Evolutionary conservation across 176 grass and related monocot species (phyloP).

Genomic region (Otatea glauca): DNA sequence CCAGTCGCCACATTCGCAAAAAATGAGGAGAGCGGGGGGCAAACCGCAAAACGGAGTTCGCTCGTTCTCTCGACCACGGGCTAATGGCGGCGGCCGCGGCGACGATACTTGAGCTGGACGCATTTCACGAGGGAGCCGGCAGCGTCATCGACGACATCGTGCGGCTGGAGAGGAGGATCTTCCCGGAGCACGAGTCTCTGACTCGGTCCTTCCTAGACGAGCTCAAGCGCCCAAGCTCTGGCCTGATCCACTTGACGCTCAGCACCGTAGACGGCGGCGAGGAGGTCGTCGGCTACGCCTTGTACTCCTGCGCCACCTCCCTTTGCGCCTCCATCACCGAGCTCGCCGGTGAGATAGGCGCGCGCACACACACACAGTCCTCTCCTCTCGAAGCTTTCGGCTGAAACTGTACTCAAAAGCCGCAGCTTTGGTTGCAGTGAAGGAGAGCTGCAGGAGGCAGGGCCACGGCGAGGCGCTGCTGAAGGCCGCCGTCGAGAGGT

Average conservation of each 20-base stretch:
- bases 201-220: constrained; percentile 69
- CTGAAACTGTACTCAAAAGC: not conserved
- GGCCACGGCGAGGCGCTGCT: constrained; percentile 84
- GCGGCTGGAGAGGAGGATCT: constrained; percentile 77
- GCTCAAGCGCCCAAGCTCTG: constrained; percentile 69
- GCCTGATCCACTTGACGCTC: constrained; percentile 62
- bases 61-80: not conserved
- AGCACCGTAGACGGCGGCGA: constrained; percentile 30
- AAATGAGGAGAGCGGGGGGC: not conserved
- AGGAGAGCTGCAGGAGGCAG: constrained; percentile 78
- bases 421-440: constrained; percentile 48
- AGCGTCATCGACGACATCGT: constrained; percentile 62
- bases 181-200: constrained; percentile 97
- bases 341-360: constrained; percentile 67
- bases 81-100: constrained; percentile 36
- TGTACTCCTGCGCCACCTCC: constrained; percentile 81
- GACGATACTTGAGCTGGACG: constrained; percentile 62
- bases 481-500: constrained; percentile 66
- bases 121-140: constrained; percentile 44
- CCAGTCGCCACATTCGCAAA: not conserved
- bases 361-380: no score
- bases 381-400: not conserved
- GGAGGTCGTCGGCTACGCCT: constrained; percentile 68
- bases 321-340: constrained; percentile 88
- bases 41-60: constrained; percentile 31